Evolutionary conservation across 306 rosid species (phyloP).

Genomic region (Quercus glauca): DNA sequence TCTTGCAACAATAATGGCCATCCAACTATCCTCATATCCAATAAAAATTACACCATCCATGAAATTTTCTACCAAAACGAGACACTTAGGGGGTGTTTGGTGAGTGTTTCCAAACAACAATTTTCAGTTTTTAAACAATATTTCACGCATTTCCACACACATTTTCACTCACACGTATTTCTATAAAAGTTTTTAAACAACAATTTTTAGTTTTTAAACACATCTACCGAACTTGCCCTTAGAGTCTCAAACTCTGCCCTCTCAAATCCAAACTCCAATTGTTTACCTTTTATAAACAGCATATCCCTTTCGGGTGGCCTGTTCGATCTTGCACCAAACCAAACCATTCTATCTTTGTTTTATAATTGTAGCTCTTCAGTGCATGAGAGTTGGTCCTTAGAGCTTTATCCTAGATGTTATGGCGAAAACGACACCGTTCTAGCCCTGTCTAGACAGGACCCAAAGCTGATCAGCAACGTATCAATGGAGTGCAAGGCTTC

Average conservation of each 20-base stretch:
- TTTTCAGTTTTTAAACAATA: no score
- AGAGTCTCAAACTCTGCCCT: constrained; percentile 25
- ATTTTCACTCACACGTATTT: no score
- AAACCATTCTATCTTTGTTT: no score
- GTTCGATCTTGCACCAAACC: no score
- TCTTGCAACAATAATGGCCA: constrained; percentile 12
- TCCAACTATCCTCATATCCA: constrained; percentile 6
- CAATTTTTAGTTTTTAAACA: no score
- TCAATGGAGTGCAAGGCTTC: not conserved
- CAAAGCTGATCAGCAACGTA: not conserved
- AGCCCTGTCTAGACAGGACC: not conserved
- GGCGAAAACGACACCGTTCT: not conserved
- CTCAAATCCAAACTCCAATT: not conserved
- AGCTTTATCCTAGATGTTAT: constrained; percentile 3
- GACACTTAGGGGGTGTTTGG: no score
- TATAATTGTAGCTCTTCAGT: no score
- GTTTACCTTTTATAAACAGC: not conserved
- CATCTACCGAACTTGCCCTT: no score
- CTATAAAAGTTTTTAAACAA: no score
- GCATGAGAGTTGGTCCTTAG: no score
- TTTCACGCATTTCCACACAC: no score
- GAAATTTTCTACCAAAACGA: constrained; percentile 17
- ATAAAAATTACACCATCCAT: constrained; percentile 3
- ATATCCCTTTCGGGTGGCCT: accelerated
- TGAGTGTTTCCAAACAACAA: no score